Evolutionary conservation across 768 basidiomycete genomes (phyloP), one percentile per base, ranked within the genome.

Genomic region (Leccinum rimulosum): DNA sequence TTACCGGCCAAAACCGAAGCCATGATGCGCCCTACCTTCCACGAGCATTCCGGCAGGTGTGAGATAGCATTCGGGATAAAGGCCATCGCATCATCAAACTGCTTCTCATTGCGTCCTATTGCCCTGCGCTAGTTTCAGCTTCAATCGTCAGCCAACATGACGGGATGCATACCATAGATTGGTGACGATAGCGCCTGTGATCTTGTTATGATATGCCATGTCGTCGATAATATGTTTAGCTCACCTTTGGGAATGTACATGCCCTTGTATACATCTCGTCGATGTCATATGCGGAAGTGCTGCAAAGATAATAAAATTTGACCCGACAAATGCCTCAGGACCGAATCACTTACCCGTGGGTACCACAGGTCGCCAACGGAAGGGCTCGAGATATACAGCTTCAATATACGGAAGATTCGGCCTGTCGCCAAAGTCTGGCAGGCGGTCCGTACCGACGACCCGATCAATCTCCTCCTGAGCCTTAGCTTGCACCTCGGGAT

Each of bases 51-150:
- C 71, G 0, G 54, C 14, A 1, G 61, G 2, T 7, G 61, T 63
- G 12, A 87, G 65, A 72, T 82, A 84, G 40, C 86, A 76, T 60
- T 85, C 82, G 87, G 85, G 27, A 77, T 75, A 71, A 86, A 86
- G 7, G 64, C 62, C 57, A 76, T 76, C 5, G 86, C 79, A 35
- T 85, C 76, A 7, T 79, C 77, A 69, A 84, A 87, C 45, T 75
- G 71, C 3, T 63, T 68, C 54, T 78, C 77, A 64, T 87, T 81
- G 56, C 83, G 84, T 17, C 79, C 73, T 36, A 80, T 78, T 6
- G 73, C 77, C 78, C 79, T 82, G 35, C 9, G 3, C 28, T 6
- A 25, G 25, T 3, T 0, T 71, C 43, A 64, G 40, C 33, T 17
- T 15, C 30, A 50, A 28, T 27, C 17, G 12, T 22, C 11, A 2